Evolutionary conservation across 2,329 filamentous ascomycete genomes (phyloP).

Genomic region (Colletotrichum chlorophyti): DNA sequence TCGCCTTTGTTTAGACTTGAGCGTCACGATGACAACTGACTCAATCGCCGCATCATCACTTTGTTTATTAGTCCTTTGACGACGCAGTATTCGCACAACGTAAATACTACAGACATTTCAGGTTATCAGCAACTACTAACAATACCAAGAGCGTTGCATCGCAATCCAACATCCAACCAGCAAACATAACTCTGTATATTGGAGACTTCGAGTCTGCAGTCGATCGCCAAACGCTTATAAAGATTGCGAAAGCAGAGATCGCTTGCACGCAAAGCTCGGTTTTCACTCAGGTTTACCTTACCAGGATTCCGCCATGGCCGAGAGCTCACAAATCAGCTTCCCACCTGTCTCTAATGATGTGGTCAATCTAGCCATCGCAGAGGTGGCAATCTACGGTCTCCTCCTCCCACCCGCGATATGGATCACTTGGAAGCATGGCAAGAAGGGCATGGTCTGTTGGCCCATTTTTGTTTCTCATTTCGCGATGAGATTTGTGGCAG

Average conservation of each 20-base stretch:
- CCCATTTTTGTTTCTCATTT: slow-evolving; percentile 36
- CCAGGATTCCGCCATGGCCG: too few relatives aligned
- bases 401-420: slow-evolving; percentile 30
- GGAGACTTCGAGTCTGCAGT: too few relatives aligned
- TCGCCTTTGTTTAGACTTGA: slow-evolving; percentile 14
- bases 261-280: too few relatives aligned
- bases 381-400: slow-evolving; percentile 32
- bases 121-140: not conserved
- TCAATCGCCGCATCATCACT: not conserved
- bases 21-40: slow-evolving; percentile 10
- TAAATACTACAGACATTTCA: not conserved
- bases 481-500: slow-evolving; percentile 31
- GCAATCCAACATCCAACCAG: too few relatives aligned
- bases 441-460: slow-evolving; percentile 38
- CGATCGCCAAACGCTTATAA: too few relatives aligned
- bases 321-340: not conserved
- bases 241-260: too few relatives aligned
- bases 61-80: slow-evolving; percentile 4
- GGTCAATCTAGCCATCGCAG: slow-evolving; percentile 30
- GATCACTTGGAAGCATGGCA: slow-evolving; percentile 38
- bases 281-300: too few relatives aligned
- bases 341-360: slow-evolving; percentile 16
- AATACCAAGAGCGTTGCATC: too few relatives aligned
- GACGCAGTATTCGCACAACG: not conserved
- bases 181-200: too few relatives aligned